Conservation (phyloP, 495 filamentous ascomycete genomes). For the Penicillium cinerascens region DNA sequence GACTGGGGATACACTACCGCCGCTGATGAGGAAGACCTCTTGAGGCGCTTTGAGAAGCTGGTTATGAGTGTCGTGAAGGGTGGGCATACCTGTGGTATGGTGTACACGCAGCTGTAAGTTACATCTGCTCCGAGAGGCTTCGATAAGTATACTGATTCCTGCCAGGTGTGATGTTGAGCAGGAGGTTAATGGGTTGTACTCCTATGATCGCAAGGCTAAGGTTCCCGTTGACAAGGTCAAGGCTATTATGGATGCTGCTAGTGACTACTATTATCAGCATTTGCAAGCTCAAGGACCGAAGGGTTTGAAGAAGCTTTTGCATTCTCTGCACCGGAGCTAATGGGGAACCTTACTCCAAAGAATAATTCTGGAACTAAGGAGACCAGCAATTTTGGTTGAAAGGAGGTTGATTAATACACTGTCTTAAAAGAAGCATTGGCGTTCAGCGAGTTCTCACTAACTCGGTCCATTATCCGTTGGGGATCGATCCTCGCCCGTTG, state of each 20-base stretch:
- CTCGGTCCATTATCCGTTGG: no score
- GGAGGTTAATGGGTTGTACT: conserved; percentile 39
- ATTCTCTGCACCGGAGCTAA: conserved; percentile 11
- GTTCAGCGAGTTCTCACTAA: no score
- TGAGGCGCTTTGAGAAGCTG: conserved; percentile 31
- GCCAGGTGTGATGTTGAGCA: conserved; percentile 38
- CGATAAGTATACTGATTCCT: conserved; percentile 1
- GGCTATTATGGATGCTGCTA: conserved; percentile 37
- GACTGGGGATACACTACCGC: conserved; percentile 44
- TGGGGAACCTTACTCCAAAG: no score
- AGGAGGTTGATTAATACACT: no score
- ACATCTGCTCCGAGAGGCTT: neutral
- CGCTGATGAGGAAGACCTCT: conserved; percentile 29
- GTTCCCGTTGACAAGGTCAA: conserved; percentile 30
- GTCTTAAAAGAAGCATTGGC: no score
- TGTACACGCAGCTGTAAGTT: conserved; percentile 40
- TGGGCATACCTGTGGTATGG: conserved; percentile 35
- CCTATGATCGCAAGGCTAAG: conserved; percentile 35
- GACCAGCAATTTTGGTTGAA: no score
- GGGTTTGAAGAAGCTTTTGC: conserved; percentile 22
- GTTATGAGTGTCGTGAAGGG: conserved; percentile 36
- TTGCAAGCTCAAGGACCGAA: conserved; percentile 19
- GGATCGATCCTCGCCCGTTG: no score
- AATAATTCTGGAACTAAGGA: no score
- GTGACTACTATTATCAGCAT: conserved; percentile 30